A percentile compares a stretch with the other conserved stretches of the same genome.
Conservation (phyloP, 345 rosid species). For the Nephelium lappaceum region DNA sequence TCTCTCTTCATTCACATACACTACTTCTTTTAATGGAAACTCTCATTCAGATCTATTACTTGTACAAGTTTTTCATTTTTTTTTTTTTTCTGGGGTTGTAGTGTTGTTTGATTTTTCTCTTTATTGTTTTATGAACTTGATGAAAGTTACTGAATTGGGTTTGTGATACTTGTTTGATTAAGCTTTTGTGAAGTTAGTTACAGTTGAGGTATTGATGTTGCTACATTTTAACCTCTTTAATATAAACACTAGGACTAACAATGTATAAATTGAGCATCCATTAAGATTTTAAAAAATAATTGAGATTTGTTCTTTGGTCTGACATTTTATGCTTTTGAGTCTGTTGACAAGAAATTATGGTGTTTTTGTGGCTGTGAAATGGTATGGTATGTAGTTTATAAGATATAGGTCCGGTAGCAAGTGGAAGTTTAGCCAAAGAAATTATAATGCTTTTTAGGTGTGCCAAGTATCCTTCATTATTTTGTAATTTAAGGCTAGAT, state of each 20-base stretch:
- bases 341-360: background rate
- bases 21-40: background rate
- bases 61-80: background rate
- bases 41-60: conserved; percentile 3
- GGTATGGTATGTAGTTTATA: background rate
- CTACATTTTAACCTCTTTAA: background rate
- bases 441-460: background rate
- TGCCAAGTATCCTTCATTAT: background rate
- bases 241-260: background rate
- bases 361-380: too few relatives aligned
- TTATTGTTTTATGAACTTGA: background rate
- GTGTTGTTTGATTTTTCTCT: background rate
- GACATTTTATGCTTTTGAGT: too few relatives aligned
- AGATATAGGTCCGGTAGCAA: background rate
- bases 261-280: background rate
- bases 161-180: background rate
- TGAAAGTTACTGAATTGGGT: background rate
- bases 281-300: too few relatives aligned
- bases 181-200: background rate
- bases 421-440: background rate
- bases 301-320: background rate
- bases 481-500: background rate
- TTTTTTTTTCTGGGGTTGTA: background rate
- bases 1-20: background rate
- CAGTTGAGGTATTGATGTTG: background rate